Base-by-base conservation (phyloP, 176 grass and related monocot species). In the Carex myosuroides region DNA sequence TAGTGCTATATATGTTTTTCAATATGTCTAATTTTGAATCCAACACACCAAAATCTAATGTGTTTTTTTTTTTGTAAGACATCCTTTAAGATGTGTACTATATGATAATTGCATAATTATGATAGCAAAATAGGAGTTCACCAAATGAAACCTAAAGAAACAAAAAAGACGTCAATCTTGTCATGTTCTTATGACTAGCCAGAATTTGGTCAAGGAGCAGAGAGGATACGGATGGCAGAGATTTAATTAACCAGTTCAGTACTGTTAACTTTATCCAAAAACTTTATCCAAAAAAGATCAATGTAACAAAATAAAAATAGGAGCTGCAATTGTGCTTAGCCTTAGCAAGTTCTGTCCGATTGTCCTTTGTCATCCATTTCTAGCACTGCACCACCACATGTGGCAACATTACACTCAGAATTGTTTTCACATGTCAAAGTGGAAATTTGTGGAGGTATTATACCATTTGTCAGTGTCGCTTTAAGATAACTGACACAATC, bases 301-400 rank as follows among this genome's bases (percentile, higher is more conserved):
- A 35, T 73, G 18, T 73, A 46, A 22, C 20, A 73, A 71, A 46
- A 20, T 4, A 42, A 14, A 44, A 50, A 48, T 73, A 22, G 3
- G 20, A 24, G n/a, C 66, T 41, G 66, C 37, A 39, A 39, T 6
- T 39, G 37, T 39, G 37, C 66, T 24, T 60, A 17, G 1, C 57
- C 57, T 60, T 18, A 6, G 5, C 57, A 60, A 60, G 17, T 17
- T 60, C 1, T 52, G 70, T 73, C n/a, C 3, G 10, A 1, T 52
- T 5, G 70, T 70, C 6, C n/a, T 1, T 7, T 46, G n/a, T 18
- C 69, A 72, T 12, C 37, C 41, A 7, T 16, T 68, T 37, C 0
- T 41, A 72, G n/a, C 41, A 48, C 69, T 48, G 70, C 20, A 73
- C 70, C 42, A 73, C 70, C 42, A 73, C 70, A 73, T 48, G 57